Base-by-base conservation (phyloP, 2,329 filamentous ascomycete species). In the Ceratocystiopsis sp. region DNA sequence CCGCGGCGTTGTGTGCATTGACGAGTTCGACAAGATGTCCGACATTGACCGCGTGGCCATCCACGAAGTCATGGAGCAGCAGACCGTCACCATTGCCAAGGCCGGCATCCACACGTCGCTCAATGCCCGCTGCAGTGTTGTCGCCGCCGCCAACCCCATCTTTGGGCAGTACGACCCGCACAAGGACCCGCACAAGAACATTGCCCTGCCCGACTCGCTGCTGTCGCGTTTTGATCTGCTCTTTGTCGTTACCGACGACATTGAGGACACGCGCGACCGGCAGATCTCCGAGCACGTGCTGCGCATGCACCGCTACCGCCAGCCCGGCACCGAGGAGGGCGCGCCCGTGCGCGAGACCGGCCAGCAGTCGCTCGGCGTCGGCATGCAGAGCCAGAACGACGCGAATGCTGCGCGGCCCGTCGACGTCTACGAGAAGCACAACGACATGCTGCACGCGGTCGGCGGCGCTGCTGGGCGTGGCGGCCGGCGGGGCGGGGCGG, bases 21-120 rank as follows among this genome's bases (percentile, higher is more conserved):
- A 98, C 58, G 91, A 98, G 57, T 98, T 98, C 53, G 91, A 98
- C 67, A 98, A 98, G 62, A 98, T 98, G 91, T 95, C 86, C 45
- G 91, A 98, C 57, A 80, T 96, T 45, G 91, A 98, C 61, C 78
- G 91, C 58, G 91, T 98, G 4, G 91, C 91, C 39, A 98, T 98
- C 53, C 91, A 98, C 73, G 91, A 98, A 83, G 91, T 98, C 51
- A 98, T 98, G 91, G 91, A 98, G 64, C 91, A 98, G 65, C 91
- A 98, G 63, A 98, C 91, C 0, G 91, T 98, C 47, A 98, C 91
- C 14, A 98, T 98, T 55, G 91, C 91, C 42, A 98, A 98, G 65
- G 91, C 91, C 1, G 91, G 91, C 50, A 98, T 98, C 46, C 91
- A 98, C 62, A 98, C 91, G 0, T 94, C 87, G 3, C 69, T 98